Evolutionary conservation across 148 eudicot species (phyloP).

Genomic region (Persicaria maculosa): DNA sequence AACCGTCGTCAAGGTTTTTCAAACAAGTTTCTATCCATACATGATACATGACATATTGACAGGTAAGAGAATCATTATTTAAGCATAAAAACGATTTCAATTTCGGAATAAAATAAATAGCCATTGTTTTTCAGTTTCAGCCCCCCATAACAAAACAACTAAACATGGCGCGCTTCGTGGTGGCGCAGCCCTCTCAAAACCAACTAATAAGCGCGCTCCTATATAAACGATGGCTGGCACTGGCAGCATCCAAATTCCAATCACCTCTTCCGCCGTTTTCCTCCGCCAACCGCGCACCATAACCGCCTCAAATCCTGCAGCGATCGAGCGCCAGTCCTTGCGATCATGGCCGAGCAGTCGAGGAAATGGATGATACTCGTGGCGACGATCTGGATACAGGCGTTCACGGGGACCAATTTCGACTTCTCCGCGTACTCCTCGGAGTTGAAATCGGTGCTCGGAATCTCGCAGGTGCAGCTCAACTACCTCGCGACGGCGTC

Average conservation of each 20-base stretch:
- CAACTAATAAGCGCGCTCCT: neutral
- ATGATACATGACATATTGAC: no score
- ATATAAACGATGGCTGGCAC: neutral
- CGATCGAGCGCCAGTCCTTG: neutral
- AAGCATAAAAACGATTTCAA: no score
- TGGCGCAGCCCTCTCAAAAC: neutral
- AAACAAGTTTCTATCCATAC: no score
- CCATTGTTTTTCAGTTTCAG: no score
- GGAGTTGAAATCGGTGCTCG: slow-evolving; percentile 48
- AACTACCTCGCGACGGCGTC: slow-evolving; percentile 86
- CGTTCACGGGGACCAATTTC: slow-evolving; percentile 86
- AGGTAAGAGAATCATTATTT: no score
- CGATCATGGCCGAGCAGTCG: slow-evolving; percentile 7
- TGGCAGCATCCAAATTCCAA: neutral
- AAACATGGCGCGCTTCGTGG: neutral
- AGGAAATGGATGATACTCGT: slow-evolving; percentile 12
- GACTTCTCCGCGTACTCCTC: slow-evolving; percentile 90
- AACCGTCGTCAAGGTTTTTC: no score
- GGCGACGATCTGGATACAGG: slow-evolving; percentile 43
- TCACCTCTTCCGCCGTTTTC: neutral
- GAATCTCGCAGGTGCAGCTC: slow-evolving; percentile 71
- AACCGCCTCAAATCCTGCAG: neutral
- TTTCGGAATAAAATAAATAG: no score
- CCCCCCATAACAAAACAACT: neutral
- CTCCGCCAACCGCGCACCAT: neutral